These are phyloP conservation scores for Rhodotorula sp. DNA, from an alignment of 1,284 basidiomycete species.

Conservation along the genomic window DNA sequence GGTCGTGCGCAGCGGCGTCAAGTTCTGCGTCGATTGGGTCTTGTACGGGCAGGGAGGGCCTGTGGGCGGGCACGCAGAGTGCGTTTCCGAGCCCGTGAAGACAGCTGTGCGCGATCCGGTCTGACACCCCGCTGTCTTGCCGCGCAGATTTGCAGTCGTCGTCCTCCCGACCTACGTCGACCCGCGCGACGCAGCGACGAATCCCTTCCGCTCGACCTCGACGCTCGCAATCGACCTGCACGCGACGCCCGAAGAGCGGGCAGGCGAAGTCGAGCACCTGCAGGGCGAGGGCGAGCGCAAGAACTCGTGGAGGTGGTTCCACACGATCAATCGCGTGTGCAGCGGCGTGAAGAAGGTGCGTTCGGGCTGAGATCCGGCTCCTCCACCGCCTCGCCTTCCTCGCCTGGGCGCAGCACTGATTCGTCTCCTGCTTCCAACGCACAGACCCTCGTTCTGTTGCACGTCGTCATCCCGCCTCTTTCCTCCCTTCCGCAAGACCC, in stretches of 20 bases:
- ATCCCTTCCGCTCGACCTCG: constrained; percentile 59
- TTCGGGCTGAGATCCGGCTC: not conserved
- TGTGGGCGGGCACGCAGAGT: constrained; percentile 95
- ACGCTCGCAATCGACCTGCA: constrained; percentile 18
- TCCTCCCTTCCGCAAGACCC: constrained; percentile 55
- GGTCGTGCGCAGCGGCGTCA: constrained; percentile 93
- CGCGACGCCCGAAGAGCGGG: not conserved
- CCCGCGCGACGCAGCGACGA: constrained; percentile 64
- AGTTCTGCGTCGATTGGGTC: constrained; percentile 95
- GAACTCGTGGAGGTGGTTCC: constrained; percentile 92
- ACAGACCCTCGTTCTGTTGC: constrained; percentile 83
- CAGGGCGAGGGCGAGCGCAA: constrained; percentile 33
- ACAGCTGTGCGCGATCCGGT: not conserved
- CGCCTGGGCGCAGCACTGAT: no score
- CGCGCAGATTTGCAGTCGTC: constrained; percentile 77
- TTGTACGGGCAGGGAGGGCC: constrained; percentile 80
- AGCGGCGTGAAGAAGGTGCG: constrained; percentile 91
- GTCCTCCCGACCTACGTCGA: constrained; percentile 88
- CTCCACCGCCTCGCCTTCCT: not conserved
- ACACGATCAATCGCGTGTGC: constrained; percentile 95
- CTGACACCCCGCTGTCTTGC: not conserved
- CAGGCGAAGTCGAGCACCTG: constrained; percentile 15
- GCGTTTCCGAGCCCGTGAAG: constrained; percentile 47
- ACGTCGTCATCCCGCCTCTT: constrained; percentile 80
- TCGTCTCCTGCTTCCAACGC: not conserved